These are phyloP conservation scores for Podospora bellae-mahoneyi DNA, from an alignment of 495 filamentous ascomycete species.

Conservation along the genomic window DNA sequence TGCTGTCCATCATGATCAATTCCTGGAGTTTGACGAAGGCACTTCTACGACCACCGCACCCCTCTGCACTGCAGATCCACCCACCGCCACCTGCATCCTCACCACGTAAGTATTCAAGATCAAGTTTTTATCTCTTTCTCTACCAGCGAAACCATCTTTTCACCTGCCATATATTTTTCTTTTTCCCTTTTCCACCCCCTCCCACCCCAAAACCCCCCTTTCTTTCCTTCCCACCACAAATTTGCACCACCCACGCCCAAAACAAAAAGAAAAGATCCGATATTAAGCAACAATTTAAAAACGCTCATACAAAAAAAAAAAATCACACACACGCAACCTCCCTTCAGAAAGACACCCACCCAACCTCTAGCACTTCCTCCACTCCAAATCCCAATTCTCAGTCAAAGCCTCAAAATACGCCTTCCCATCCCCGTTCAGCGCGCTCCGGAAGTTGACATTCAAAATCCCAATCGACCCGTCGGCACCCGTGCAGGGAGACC, in stretches of 20 bases:
- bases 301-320: not conserved
- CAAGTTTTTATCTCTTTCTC: conserved; percentile 1
- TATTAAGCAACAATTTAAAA: not conserved
- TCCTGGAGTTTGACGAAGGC: not conserved
- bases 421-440: conserved; percentile 34
- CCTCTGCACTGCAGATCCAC: not conserved
- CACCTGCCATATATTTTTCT: not conserved
- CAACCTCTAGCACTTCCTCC: conserved; percentile 38
- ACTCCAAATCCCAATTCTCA: conserved; percentile 44
- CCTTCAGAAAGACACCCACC: no score
- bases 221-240: not conserved
- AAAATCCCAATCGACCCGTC: conserved; percentile 40
- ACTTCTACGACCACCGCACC: not conserved
- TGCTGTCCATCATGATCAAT: not conserved
- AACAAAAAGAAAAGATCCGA: not conserved
- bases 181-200: not conserved
- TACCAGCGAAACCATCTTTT: not conserved
- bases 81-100: not conserved
- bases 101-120: not conserved
- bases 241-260: not conserved
- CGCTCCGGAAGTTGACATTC: conserved; percentile 47
- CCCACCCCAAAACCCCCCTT: not conserved
- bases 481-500: conserved; percentile 39
- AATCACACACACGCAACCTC: not conserved
- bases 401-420: conserved; percentile 39